A percentile compares a stretch with the other conserved stretches of the same genome.
Conservation (phyloP, 208 protist genomes). For the Trypanosomatidae sp. region DNA sequence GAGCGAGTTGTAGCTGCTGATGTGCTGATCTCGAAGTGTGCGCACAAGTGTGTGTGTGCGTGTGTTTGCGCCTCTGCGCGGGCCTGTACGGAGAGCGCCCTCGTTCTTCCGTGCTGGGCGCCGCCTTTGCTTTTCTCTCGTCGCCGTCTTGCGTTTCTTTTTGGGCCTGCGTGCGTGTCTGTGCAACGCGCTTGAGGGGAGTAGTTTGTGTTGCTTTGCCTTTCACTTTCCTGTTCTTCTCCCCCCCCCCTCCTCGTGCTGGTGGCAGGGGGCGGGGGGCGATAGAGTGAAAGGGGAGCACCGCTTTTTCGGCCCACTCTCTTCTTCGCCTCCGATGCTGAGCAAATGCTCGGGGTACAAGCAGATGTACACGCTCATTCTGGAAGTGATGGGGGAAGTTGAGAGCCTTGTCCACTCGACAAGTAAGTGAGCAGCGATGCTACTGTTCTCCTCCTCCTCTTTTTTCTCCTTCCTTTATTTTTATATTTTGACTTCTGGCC, state of each 20-base stretch:
- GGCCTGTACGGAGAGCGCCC: neutral
- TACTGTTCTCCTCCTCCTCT: neutral
- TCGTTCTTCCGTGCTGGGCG: neutral
- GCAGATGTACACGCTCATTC: neutral
- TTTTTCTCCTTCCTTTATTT: neutral
- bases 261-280: neutral
- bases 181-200: neutral
- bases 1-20: no score
- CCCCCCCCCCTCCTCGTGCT: neutral
- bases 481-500: neutral
- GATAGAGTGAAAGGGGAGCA: neutral
- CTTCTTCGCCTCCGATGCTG: neutral
- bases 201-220: neutral
- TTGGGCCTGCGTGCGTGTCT: neutral
- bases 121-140: neutral
- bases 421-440: neutral
- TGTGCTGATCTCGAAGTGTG: neutral
- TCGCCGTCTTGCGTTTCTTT: neutral
- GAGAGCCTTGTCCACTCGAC: neutral
- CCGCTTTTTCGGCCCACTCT: neutral
- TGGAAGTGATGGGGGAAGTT: no score
- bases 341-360: neutral
- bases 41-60: neutral
- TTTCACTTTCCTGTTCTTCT: constrained; percentile 9
- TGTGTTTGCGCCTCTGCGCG: neutral